Percentiles rank a stretch among this genome's conserved stretches.
These are phyloP conservation scores for Cutaneotrichosporon sp. DNA, from an alignment of 1,284 basidiomycete species.

Conservation along the genomic window DNA sequence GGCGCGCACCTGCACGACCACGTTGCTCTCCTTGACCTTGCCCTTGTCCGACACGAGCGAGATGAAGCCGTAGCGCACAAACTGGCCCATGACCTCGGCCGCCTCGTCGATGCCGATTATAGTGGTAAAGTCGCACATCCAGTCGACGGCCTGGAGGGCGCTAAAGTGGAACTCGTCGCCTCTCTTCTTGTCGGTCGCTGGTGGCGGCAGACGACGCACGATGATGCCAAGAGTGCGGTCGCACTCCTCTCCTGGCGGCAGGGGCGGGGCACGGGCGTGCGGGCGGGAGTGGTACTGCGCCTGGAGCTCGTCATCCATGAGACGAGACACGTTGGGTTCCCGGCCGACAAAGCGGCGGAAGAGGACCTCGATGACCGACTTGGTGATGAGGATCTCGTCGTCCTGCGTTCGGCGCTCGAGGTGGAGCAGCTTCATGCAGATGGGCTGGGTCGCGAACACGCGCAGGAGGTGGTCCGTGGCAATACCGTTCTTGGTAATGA, in stretches of 20 bases:
- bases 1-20: conserved; percentile 74
- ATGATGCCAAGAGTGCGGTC: conserved; percentile 57
- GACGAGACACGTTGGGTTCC: conserved; percentile 67
- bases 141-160: conserved; percentile 85
- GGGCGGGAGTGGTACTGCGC: conserved; percentile 46
- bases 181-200: conserved; percentile 21
- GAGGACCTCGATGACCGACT: conserved; percentile 88
- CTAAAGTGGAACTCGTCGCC: conserved; percentile 73
- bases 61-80: conserved; percentile 92
- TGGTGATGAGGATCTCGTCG: conserved; percentile 96
- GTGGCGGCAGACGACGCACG: conserved; percentile 26
- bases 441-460: conserved; percentile 90
- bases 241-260: conserved; percentile 41
- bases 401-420: conserved; percentile 89
- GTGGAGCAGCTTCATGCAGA: conserved; percentile 97
- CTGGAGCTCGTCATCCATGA: conserved; percentile 49
- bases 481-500: conserved; percentile 99
- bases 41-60: conserved; percentile 64
- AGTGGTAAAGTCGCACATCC: conserved; percentile 97
- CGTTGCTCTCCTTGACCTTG: conserved; percentile 81
- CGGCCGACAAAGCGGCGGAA: conserved; percentile 93
- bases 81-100: conserved; percentile 95
- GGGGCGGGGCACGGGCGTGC: conserved; percentile 34
- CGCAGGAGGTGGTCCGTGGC: conserved; percentile 82
- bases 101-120: conserved; percentile 95